phyloP scores from a whole-genome alignment of 75 land plant species.

The Larix kaempferi region DNA sequence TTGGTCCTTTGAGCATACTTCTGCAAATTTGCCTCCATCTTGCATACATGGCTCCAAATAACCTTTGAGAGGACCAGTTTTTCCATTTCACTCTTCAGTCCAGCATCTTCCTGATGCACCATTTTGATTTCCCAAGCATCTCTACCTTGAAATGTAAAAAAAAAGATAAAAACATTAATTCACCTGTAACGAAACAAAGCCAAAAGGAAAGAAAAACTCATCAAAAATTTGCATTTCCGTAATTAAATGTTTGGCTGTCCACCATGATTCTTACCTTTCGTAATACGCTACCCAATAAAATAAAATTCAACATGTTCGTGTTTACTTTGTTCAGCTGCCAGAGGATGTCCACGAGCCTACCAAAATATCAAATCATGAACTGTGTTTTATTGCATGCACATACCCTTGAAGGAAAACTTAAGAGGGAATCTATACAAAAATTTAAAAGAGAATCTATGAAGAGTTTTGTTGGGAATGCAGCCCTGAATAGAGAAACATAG shows the following conservation, averaged over 20 bases:
- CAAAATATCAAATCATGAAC: neutral
- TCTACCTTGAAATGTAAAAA: conserved; percentile 69
- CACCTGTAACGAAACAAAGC: neutral
- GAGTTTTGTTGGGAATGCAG: too few relatives aligned
- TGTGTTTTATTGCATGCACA: neutral
- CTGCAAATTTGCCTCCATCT: conserved; percentile 76
- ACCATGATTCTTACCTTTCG: conserved; percentile 49
- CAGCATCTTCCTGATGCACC: conserved; percentile 91
- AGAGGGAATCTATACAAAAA: neutral
- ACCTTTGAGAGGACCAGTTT: conserved; percentile 87
- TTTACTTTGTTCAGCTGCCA: conserved; percentile 56
- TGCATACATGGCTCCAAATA: conserved; percentile 85
- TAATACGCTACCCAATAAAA: conserved; percentile 90
- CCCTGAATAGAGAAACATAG: too few relatives aligned
- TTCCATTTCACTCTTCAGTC: conserved; percentile 83
- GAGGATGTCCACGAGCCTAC: conserved; percentile 76
- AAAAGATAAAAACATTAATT: neutral
- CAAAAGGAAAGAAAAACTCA: conserved; percentile 1
- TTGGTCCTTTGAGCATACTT: conserved; percentile 33
- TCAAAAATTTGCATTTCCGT: neutral
- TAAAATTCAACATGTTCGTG: conserved; percentile 71
- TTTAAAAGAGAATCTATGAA: too few relatives aligned
- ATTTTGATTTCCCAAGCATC: conserved; percentile 87
- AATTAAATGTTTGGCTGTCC: neutral
- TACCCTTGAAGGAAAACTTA: neutral